Evolutionary conservation across 2,329 filamentous ascomycete species (phyloP), one percentile per base, ranked within the genome.

Genomic region (Fusarium pseudocircinatum): DNA sequence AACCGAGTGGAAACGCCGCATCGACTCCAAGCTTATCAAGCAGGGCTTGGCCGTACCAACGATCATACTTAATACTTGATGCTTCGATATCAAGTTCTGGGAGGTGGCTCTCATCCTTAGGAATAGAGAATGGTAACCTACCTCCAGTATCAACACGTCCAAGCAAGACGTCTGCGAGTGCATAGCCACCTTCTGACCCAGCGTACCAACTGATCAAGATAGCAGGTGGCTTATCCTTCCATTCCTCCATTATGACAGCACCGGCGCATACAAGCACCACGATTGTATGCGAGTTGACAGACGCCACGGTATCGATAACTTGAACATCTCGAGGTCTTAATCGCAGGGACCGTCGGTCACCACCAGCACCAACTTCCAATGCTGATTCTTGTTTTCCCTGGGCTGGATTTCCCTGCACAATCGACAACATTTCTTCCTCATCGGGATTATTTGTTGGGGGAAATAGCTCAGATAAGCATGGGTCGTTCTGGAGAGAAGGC

Each of bases 171-270:
- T 68, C 70, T 1, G 74, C 69, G 24, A 76, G 44, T 20, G 72
- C 74, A 30, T 69, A 62, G 5, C 75, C 75, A 4, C 72, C 72
- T 22, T 75, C 70, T 7, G 63, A 60, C 4, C 75, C 75, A 7
- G 70, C 59, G 24, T 76, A 76, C 73, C 75, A 77, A n/a, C 66
- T 59, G 13, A 72, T 57, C 4, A 77, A 22, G 24, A 76, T 65
- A 13, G 63, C 69, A 3, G 69, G 32, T 1, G 50, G 34, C 1
- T 61, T 22, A 8, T 63, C 6, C 24, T 75, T 70, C 69, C 75
- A 77, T 24, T 77, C 73, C 14, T 69, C 60, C 34, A 70, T 69
- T 4, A 77, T 74, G 6, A 76, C 70, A 1, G 74, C 72, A 4
- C 75, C 75, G 5, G 67, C 72, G 14, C 72, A 58, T 11, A 75